phyloP scores from a whole-genome alignment of 345 rosid species.

The Salix brachista region DNA sequence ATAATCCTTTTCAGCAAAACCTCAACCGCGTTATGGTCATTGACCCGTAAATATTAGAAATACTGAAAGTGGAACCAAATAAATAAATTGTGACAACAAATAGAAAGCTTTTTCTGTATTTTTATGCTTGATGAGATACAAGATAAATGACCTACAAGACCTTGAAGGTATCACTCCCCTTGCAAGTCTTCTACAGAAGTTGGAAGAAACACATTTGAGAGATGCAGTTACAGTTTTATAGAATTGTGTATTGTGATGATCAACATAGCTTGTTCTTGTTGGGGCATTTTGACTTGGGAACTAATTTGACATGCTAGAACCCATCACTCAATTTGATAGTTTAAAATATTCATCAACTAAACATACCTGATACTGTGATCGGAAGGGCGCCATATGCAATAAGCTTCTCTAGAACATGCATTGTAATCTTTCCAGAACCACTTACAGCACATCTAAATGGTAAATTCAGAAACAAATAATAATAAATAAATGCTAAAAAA shows the following conservation, averaged over 20 bases:
- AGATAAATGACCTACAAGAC: neutral
- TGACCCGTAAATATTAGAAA: neutral
- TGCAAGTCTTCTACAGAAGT: neutral
- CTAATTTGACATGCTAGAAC: neutral
- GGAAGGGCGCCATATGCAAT: slow-evolving; percentile 94
- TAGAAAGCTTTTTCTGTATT: neutral
- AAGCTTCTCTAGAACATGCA: slow-evolving; percentile 98
- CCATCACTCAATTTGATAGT: no score
- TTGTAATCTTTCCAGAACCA: slow-evolving; percentile 97
- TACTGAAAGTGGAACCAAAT: neutral
- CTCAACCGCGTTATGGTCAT: neutral
- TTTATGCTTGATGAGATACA: neutral
- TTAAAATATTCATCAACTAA: neutral
- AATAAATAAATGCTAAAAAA: slow-evolving; percentile 1
- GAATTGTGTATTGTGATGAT: no score
- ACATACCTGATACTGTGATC: slow-evolving; percentile 77
- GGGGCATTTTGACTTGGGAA: neutral
- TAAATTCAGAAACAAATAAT: slow-evolving; percentile 12
- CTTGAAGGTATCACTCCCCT: neutral
- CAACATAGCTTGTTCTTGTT: no score
- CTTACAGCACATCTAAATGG: slow-evolving; percentile 79
- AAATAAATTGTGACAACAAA: neutral
- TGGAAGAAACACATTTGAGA: neutral
- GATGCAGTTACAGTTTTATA: no score
- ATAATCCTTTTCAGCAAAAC: neutral